phyloP scores from a whole-genome alignment of 2,329 filamentous ascomycete species.

The Colletotrichum trifolii region DNA sequence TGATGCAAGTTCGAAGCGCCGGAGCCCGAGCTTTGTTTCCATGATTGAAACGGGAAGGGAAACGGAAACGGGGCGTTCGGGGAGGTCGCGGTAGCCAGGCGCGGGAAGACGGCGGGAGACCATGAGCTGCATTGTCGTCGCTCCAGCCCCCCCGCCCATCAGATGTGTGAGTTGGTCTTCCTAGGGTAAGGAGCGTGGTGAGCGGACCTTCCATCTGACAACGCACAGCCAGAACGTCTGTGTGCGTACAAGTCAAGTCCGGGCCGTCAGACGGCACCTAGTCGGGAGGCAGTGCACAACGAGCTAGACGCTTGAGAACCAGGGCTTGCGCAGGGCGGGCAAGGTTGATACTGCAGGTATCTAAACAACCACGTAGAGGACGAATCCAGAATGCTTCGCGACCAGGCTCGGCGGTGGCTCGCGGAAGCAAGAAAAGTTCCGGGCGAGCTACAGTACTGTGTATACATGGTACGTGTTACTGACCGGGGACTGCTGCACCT shows the following conservation, averaged over 20 bases:
- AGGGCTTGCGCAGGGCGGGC: background rate
- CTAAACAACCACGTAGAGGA: background rate
- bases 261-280: background rate
- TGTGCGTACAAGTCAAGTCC: background rate
- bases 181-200: constrained; percentile 3
- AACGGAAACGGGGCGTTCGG: constrained; percentile 15
- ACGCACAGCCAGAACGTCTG: background rate
- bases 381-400: constrained; percentile 7
- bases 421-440: constrained; percentile 31
- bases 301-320: constrained; percentile 17
- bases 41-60: background rate
- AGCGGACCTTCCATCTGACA: constrained; percentile 17
- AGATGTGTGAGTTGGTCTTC: constrained; percentile 10
- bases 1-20: constrained; percentile 3
- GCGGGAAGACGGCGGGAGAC: constrained; percentile 23
- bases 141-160: constrained; percentile 22
- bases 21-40: background rate
- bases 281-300: constrained; percentile 10
- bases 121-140: constrained; percentile 11
- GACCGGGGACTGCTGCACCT: constrained; percentile 17
- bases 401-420: constrained; percentile 5
- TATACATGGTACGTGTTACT: too few relatives aligned
- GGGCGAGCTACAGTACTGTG: constrained; percentile 8
- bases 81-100: constrained; percentile 19
- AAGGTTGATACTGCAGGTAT: too few relatives aligned